These are phyloP conservation scores for Citrullus mucosospermus DNA, from an alignment of 306 rosid species.

Conservation along the genomic window DNA sequence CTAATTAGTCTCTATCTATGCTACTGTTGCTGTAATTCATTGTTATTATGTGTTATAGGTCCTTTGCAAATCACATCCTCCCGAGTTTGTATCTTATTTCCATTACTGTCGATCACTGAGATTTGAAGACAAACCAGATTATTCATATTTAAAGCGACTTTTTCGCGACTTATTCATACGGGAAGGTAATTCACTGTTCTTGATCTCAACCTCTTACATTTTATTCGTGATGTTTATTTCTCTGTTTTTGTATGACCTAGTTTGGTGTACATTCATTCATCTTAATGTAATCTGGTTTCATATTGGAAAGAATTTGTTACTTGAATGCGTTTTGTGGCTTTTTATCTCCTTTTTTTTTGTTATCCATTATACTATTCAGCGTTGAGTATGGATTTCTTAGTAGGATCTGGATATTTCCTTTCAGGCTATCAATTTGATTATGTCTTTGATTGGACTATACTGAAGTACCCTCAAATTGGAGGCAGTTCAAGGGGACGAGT, in stretches of 20 bases:
- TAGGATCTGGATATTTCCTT: conserved; percentile 15
- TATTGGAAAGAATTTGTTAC: neutral
- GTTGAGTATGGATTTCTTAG: neutral
- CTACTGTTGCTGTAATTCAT: conserved; percentile 16
- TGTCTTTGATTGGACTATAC: conserved; percentile 70
- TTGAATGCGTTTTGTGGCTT: neutral
- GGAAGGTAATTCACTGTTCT: conserved; percentile 44
- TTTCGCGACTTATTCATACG: conserved; percentile 90
- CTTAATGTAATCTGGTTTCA: neutral
- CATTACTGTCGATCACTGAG: conserved; percentile 93
- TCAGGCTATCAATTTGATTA: conserved; percentile 34
- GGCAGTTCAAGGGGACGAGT: conserved; percentile 57
- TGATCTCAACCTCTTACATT: neutral
- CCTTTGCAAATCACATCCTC: conserved; percentile 80
- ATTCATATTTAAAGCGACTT: conserved; percentile 91
- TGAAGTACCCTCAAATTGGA: conserved; percentile 55
- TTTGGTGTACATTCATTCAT: neutral
- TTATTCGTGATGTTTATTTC: neutral
- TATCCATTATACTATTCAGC: neutral
- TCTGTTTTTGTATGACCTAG: neutral
- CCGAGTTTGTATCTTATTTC: conserved; percentile 93
- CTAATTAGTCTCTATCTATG: conserved; percentile 10
- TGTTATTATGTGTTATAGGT: conserved; percentile 41
- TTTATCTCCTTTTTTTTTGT: neutral
- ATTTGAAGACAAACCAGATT: conserved; percentile 99